Conservation (phyloP, 2,329 filamentous ascomycete species). For the Reticulascus tulasneorum region DNA sequence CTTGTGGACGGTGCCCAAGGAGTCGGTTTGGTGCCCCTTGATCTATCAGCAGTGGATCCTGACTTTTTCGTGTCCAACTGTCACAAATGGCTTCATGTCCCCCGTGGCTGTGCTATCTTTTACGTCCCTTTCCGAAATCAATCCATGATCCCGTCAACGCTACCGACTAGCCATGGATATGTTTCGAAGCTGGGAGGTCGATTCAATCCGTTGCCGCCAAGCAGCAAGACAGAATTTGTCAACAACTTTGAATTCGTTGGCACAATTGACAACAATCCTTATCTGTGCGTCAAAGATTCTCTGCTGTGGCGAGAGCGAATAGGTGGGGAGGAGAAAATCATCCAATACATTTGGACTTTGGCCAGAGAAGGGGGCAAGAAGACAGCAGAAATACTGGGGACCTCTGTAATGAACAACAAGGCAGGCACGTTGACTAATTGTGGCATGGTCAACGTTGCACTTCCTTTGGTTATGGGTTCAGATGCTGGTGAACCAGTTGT, state of each 20-base stretch:
- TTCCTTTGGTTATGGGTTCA: slow-evolving; percentile 54
- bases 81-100: slow-evolving; percentile 86
- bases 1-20: slow-evolving; percentile 83
- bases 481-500: slow-evolving; percentile 16
- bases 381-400: slow-evolving; percentile 62
- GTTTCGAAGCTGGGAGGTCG: slow-evolving; percentile 35
- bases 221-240: slow-evolving; percentile 57
- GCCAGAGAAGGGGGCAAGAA: slow-evolving; percentile 59
- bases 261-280: slow-evolving; percentile 69
- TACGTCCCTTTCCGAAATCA: slow-evolving; percentile 78
- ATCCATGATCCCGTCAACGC: slow-evolving; percentile 63
- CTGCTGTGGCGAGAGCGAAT: slow-evolving; percentile 65
- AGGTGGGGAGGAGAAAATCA: slow-evolving; percentile 70
- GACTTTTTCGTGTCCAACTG: slow-evolving; percentile 88
- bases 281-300: slow-evolving; percentile 67
- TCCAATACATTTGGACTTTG: slow-evolving; percentile 58
- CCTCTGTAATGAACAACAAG: slow-evolving; percentile 66
- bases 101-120: slow-evolving; percentile 75
- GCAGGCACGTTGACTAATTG: slow-evolving; percentile 60
- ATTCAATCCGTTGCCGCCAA: slow-evolving; percentile 38
- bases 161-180: slow-evolving; percentile 82
- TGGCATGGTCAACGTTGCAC: slow-evolving; percentile 66
- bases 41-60: slow-evolving; percentile 63
- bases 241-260: slow-evolving; percentile 72
- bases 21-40: slow-evolving; percentile 71